Percentiles rank a stretch among this genome's conserved stretches.
Evolutionary conservation across 176 grass and related monocot species (phyloP).

Genomic region (Eragrostis nindensis): DNA sequence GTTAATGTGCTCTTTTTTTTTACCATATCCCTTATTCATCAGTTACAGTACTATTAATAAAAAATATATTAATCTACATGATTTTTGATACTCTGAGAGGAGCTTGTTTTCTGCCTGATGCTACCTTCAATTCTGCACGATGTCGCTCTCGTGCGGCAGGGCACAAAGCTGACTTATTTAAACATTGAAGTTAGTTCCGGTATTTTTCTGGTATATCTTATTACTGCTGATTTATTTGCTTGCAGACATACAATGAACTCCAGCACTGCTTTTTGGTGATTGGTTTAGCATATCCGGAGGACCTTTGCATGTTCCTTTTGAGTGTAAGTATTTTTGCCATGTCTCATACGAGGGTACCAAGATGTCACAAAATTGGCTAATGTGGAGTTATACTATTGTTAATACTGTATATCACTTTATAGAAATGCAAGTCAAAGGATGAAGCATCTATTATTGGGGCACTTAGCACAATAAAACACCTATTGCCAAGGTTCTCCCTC

Average conservation of each 20-base stretch:
- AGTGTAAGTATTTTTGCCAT: conserved; percentile 72
- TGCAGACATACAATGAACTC: conserved; percentile 94
- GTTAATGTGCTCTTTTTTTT: neutral
- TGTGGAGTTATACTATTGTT: conserved; percentile 17
- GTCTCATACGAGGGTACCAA: neutral
- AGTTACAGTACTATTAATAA: neutral
- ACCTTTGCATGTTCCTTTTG: conserved; percentile 91
- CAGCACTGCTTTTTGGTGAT: conserved; percentile 96
- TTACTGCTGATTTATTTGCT: conserved; percentile 23
- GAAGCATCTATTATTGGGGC: conserved; percentile 85
- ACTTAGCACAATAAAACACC: conserved; percentile 83
- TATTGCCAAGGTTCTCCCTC: conserved; percentile 78
- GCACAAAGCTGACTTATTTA: neutral
- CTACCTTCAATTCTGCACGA: neutral
- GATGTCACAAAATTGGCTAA: conserved; percentile 28
- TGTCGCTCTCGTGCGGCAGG: neutral
- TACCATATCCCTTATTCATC: neutral
- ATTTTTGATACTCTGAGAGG: neutral
- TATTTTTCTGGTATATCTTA: conserved; percentile 38
- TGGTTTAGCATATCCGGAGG: conserved; percentile 91
- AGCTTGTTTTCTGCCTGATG: neutral
- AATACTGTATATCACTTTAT: conserved; percentile 33
- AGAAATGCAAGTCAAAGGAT: conserved; percentile 99
- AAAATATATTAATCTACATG: neutral
- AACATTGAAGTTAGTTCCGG: neutral